Conservation (phyloP, 2,329 filamentous ascomycete genomes). For the Trichophyton equinum region DNA sequence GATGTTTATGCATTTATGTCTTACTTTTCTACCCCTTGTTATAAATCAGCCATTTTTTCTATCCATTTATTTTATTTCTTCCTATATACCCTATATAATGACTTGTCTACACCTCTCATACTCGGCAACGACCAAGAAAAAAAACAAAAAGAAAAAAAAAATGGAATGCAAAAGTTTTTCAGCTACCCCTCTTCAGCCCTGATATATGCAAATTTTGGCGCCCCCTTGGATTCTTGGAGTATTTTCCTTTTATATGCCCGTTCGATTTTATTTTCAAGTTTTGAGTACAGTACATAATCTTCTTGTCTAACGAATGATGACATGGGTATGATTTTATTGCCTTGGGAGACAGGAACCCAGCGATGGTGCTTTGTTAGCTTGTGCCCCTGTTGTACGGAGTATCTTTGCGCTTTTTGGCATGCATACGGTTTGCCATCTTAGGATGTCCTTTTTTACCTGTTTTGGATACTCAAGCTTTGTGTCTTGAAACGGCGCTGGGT, state of each 20-base stretch:
- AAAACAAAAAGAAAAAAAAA: neutral
- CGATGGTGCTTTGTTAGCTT: neutral
- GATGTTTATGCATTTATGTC: conserved; percentile 3
- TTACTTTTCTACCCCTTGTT: neutral
- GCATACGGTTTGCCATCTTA: neutral
- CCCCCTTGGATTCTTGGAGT: neutral
- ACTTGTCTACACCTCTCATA: neutral
- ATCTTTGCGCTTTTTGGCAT: conserved; percentile 1
- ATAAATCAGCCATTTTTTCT: conserved; percentile 1
- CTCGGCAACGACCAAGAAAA: conserved; percentile 1
- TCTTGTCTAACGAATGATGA: conserved; percentile 1
- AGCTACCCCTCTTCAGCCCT: neutral
- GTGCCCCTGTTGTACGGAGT: neutral
- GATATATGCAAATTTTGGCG: neutral
- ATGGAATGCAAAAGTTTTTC: neutral
- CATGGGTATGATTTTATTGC: conserved; percentile 1
- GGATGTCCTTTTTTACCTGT: neutral
- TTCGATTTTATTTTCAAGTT: neutral
- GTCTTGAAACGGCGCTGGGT: neutral
- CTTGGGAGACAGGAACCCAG: neutral
- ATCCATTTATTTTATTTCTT: neutral
- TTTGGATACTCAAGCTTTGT: neutral
- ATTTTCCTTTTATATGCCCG: neutral
- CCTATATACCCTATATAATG: conserved; percentile 5
- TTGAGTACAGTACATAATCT: conserved; percentile 3